Conservation (phyloP, 1,284 basidiomycete species). For the Limonomyces culmigenus region DNA sequence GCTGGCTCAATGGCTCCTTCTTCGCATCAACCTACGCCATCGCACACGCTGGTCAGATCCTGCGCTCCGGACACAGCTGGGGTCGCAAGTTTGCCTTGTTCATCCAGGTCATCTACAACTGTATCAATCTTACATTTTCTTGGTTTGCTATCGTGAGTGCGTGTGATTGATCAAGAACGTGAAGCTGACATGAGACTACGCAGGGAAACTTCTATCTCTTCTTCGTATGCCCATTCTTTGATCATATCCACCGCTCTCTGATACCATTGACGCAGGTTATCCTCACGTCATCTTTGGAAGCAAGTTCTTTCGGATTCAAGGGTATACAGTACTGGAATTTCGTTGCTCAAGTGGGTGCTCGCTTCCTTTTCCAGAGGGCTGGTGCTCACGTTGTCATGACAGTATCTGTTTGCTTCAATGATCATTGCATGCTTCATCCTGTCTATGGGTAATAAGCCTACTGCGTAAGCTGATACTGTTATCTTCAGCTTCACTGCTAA, state of each 20-base stretch:
- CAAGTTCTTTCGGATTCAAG: slow-evolving; percentile 47
- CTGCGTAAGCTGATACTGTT: slow-evolving; percentile 35
- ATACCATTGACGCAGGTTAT: slow-evolving; percentile 39
- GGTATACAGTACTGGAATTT: slow-evolving; percentile 70
- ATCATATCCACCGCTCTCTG: not conserved
- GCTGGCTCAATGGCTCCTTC: slow-evolving; percentile 92
- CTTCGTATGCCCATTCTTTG: slow-evolving; percentile 50
- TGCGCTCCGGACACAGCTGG: slow-evolving; percentile 72
- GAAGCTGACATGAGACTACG: not conserved
- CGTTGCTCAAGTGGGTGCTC: slow-evolving; percentile 43
- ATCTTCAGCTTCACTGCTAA: not conserved
- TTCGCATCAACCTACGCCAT: slow-evolving; percentile 84
- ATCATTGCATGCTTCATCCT: slow-evolving; percentile 85
- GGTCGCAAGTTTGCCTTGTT: slow-evolving; percentile 62
- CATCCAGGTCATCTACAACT: slow-evolving; percentile 76
- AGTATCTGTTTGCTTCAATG: slow-evolving; percentile 79
- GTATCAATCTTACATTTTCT: slow-evolving; percentile 76
- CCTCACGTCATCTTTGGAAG: slow-evolving; percentile 78
- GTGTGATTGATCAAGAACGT: slow-evolving; percentile 2
- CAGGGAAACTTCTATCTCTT: slow-evolving; percentile 93
- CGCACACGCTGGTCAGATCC: slow-evolving; percentile 72
- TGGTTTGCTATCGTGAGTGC: slow-evolving; percentile 83
- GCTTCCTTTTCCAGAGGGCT: slow-evolving; percentile 5
- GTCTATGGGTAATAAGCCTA: slow-evolving; percentile 93
- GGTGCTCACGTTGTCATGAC: no score